Evolutionary conservation across 768 basidiomycete genomes (phyloP), one percentile per base, ranked within the genome.

Genomic region (Serendipita vermifera): DNA sequence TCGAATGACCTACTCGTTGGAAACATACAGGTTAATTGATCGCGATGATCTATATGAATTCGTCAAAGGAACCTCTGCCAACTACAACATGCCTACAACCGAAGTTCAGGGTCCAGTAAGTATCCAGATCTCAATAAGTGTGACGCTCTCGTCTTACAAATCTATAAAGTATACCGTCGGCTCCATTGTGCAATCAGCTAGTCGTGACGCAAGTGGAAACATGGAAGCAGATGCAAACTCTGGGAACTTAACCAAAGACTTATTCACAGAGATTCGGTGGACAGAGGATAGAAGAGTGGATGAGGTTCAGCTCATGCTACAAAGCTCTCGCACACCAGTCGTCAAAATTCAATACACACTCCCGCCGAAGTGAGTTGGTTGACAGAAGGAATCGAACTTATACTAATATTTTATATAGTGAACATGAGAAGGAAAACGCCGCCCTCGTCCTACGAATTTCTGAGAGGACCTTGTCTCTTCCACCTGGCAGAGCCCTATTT

Each of bases 401-500:
- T 15, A 48, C 17, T 41, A 26, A 33, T 13, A 57, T 56, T 38
- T 31, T 56, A 43, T 11, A 4, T 60, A 94, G 90, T 59, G 94
- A 97, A 61, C 83, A 85, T 59, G 92, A 97, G 7, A 83, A 85
- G 61, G 88, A 91, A 61, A 85, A 94, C 48, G 88, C 94, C 63
- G 76, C 75, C 38, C 81, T 88, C 59, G 85, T 87, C 2, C 70
- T 84, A 29, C 80, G 86, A 7, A 80, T 94, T 33, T 85, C 87
- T 14, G 85, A 89, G 62, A 77, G 93, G 33, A 97, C 92, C 0
- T 74, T 96, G n/a, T 83, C 94, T 2, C 72, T 96, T 31, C 83
- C 93, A 0, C 80, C 90, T 59, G 96, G 96, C 6, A 77, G 89
- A 57, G 92, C 88, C 0, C 82, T 96, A 74, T 94, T 92, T 66